Conservation (phyloP, 176 grass and related monocot genomes). For the Thinopyrum elongatum region DNA sequence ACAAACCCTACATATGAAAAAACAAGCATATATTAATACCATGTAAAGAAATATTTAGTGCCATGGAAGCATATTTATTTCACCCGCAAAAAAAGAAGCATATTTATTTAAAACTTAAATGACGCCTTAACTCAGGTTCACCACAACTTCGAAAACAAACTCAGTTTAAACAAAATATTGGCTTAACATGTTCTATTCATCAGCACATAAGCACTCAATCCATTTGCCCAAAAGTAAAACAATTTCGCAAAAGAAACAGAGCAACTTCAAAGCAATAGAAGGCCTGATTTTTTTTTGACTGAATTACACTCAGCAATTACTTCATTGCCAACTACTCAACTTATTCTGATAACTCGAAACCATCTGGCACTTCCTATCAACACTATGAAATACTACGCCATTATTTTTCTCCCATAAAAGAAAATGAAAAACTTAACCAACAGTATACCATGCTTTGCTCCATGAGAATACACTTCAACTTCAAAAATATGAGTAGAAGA, state of each 20-base stretch:
- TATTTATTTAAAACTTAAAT: not conserved
- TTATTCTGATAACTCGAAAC: not conserved
- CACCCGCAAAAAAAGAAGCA: no score
- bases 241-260: not conserved
- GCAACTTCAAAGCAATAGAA: not conserved
- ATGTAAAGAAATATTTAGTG: not conserved
- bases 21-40: not conserved
- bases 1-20: conserved; percentile 60
- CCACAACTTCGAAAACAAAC: not conserved
- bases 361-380: not conserved
- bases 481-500: not conserved
- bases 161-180: conserved; percentile 7
- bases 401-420: not conserved
- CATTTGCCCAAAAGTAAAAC: not conserved
- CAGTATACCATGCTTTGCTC: not conserved
- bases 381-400: not conserved
- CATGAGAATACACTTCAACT: not conserved
- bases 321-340: not conserved
- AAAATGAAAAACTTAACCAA: conserved; percentile 3
- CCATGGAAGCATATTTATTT: not conserved
- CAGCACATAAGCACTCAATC: not conserved
- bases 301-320: not conserved
- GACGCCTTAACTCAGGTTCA: not conserved
- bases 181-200: not conserved
- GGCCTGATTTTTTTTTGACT: not conserved